phyloP scores from a whole-genome alignment of 306 rosid genomes.

The Aeschynomene evenia region DNA sequence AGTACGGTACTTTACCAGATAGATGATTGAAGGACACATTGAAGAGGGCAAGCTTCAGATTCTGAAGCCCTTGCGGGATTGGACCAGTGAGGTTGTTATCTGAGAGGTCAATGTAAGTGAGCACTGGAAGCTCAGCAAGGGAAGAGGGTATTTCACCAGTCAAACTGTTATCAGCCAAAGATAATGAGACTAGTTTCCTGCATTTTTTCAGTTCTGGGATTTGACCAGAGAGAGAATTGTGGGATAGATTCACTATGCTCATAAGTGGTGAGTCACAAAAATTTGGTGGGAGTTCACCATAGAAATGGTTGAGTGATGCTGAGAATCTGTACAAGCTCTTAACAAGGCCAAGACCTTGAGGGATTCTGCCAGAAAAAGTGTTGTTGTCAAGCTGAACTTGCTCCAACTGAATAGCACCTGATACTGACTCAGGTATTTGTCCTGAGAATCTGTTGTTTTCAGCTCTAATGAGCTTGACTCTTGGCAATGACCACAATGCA shows the following conservation, averaged over 20 bases:
- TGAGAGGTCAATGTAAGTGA: conserved; percentile 94
- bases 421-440: conserved; percentile 73
- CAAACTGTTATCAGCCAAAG: conserved; percentile 78
- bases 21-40: conserved; percentile 86
- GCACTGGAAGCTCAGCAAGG: conserved; percentile 78
- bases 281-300: conserved; percentile 77
- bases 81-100: conserved; percentile 88
- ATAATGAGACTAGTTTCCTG: conserved; percentile 78
- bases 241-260: conserved; percentile 92
- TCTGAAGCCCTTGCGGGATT: conserved; percentile 82
- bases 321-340: conserved; percentile 89
- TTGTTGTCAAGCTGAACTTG: conserved; percentile 96
- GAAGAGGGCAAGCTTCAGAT: conserved; percentile 94
- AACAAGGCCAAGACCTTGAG: conserved; percentile 72
- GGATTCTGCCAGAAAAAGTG: conserved; percentile 62
- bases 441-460: conserved; percentile 88
- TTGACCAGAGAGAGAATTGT: conserved; percentile 76
- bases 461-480: conserved; percentile 82
- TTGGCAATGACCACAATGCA: conserved; percentile 77
- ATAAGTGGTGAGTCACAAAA: conserved; percentile 96
- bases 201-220: conserved; percentile 77
- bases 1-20: conserved; percentile 81
- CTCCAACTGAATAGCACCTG: conserved; percentile 77
- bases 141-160: conserved; percentile 73
- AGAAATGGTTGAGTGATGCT: conserved; percentile 72